Evolutionary conservation across 176 grass and related monocot genomes (phyloP), one percentile per base, ranked within the genome.

Genomic region (Aechmea fasciata): DNA sequence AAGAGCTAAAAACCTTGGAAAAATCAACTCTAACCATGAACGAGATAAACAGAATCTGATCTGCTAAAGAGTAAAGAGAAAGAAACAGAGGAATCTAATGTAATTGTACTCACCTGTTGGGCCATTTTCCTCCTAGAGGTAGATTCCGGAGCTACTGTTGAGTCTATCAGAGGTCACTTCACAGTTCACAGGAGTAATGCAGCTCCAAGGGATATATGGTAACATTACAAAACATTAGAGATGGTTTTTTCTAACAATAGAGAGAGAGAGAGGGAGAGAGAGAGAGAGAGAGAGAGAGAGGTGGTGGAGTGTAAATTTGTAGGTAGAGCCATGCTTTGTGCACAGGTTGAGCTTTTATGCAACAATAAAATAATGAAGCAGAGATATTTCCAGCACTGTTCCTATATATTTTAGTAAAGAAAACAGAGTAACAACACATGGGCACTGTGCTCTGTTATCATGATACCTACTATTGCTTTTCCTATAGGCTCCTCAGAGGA

Each of bases 51-150:
- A 71, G 14, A n/a, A 8, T 18, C 19, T 59, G 54, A 17, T 59
- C 54, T 10, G 54, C 54, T 17, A 57, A 47, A 5, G 50, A 26
- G 15, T 17, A 57, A 47, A 5, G 50, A 26, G 15, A 26, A 53
- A 41, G 52, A 41, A 19, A 14, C 47, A 17, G 17, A 69, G 67
- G 17, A 69, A 48, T 19, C 20, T 69, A 52, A 50, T 49, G 48
- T 22, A 24, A 51, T 17, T 53, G 51, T 14, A 11, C 8, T 13
- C 23, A 71, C 69, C 52, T 71, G 69, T 10, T 20, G 69, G 59
- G 25, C 52, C 69, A 71, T 41, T 71, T 52, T 71, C 11, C 20
- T 57, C 41, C 69, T 18, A 24, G 26, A 59, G 20, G 55, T n/a
- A 22, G 55, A 41, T 10, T 61, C 55, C 9, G 55, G 19, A 59